A percentile compares a stretch with the other conserved stretches of the same genome.
Conservation (phyloP, 2,329 filamentous ascomycete species). For the Aspergillus bombycis region DNA sequence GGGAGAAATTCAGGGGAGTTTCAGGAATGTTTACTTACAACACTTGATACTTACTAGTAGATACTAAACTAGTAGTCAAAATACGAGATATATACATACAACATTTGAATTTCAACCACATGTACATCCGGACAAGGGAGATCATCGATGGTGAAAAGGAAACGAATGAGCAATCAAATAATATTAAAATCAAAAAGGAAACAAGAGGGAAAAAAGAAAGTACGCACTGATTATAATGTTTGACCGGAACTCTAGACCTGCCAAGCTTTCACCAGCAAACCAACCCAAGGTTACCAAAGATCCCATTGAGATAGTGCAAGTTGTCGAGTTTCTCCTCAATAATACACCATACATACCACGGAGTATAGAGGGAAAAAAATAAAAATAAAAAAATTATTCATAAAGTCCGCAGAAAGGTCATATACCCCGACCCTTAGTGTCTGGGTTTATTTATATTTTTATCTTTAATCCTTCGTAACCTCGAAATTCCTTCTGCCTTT, state of each 20-base stretch:
- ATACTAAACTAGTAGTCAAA: not conserved
- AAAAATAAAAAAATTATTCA: not conserved
- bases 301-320: not conserved
- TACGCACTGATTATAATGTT: not conserved
- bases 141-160: not conserved
- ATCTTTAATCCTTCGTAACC: conserved; percentile 9
- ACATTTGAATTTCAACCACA: not conserved
- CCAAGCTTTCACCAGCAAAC: conserved; percentile 7
- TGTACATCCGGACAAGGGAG: not conserved
- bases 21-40: conserved; percentile 3
- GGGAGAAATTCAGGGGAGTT: conserved; percentile 11
- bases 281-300: not conserved
- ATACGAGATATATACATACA: not conserved
- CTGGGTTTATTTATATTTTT: not conserved
- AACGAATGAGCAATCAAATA: not conserved
- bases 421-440: not conserved
- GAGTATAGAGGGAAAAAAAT: not conserved
- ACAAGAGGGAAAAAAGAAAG: not conserved
- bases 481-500: conserved; percentile 11
- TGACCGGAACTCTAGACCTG: conserved; percentile 8
- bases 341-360: not conserved
- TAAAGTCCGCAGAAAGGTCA: not conserved
- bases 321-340: not conserved
- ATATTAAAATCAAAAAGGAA: not conserved
- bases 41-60: not conserved